Percentiles rank a stretch among this genome's conserved stretches.
These are phyloP conservation scores for Phytophthora multivora DNA, from an alignment of 352 stramenopile genomes.

Conservation along the genomic window DNA sequence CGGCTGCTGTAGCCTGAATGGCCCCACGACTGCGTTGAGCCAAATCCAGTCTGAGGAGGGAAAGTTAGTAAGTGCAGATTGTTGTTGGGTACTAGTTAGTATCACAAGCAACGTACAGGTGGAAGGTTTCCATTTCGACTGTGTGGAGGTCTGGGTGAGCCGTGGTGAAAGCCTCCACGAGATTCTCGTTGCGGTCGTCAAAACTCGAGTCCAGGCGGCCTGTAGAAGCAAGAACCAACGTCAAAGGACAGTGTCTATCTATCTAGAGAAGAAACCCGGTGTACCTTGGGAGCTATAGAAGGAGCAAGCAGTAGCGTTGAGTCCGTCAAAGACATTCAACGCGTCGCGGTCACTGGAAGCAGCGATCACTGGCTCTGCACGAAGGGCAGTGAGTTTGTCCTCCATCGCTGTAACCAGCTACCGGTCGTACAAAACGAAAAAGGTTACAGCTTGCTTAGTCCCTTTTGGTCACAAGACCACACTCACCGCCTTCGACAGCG, in stretches of 20 bases:
- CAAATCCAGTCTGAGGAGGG: slow-evolving; percentile 39
- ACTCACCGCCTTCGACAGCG: slow-evolving; percentile 37
- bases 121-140: slow-evolving; percentile 81
- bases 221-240: slow-evolving; percentile 6
- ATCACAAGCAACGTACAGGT: slow-evolving; percentile 39
- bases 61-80: background rate
- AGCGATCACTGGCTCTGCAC: slow-evolving; percentile 15
- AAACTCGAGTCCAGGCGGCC: slow-evolving; percentile 51
- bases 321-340: slow-evolving; percentile 41
- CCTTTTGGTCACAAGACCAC: background rate
- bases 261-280: background rate
- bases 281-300: slow-evolving; percentile 80
- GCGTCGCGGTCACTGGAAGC: slow-evolving; percentile 18
- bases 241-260: background rate
- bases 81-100: background rate
- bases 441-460: background rate
- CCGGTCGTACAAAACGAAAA: background rate
- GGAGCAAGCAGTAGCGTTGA: slow-evolving; percentile 65
- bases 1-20: slow-evolving; percentile 43
- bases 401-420: slow-evolving; percentile 39
- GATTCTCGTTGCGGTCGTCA: slow-evolving; percentile 64
- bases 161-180: slow-evolving; percentile 41
- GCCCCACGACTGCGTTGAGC: slow-evolving; percentile 48
- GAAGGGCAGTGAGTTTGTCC: slow-evolving; percentile 23
- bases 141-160: slow-evolving; percentile 40